A percentile compares a stretch with the other conserved stretches of the same genome.
Evolutionary conservation across 345 rosid species (phyloP).

Genomic region (Brassica cretica): DNA sequence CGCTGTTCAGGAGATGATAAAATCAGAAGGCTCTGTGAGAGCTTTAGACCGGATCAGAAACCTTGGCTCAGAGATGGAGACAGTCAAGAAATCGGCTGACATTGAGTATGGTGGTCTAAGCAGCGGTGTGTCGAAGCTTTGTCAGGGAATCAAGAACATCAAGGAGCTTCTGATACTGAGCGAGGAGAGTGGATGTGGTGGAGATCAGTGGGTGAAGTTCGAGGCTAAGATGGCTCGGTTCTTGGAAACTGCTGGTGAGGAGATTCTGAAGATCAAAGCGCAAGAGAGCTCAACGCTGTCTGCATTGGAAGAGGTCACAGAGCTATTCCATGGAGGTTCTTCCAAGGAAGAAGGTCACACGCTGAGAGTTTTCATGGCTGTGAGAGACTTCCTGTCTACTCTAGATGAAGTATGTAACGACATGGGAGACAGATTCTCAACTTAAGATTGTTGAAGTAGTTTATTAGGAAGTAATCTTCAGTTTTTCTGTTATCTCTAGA

Average conservation of each 20-base stretch:
- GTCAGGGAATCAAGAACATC: slow-evolving; percentile 50
- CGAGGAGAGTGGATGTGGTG: slow-evolving; percentile 29
- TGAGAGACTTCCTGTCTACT: slow-evolving; percentile 68
- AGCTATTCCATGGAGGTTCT: slow-evolving; percentile 85
- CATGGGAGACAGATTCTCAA: slow-evolving; percentile 46
- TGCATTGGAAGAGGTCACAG: slow-evolving; percentile 81
- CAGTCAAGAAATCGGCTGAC: slow-evolving; percentile 88
- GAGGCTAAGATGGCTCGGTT: slow-evolving; percentile 60
- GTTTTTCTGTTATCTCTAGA: neutral
- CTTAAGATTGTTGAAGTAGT: slow-evolving; percentile 16
- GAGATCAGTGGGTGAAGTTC: slow-evolving; percentile 55
- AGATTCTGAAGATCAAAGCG: slow-evolving; percentile 72
- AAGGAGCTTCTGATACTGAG: slow-evolving; percentile 43
- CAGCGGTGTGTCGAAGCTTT: slow-evolving; percentile 63
- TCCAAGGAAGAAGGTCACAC: slow-evolving; percentile 92
- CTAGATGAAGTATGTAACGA: slow-evolving; percentile 87
- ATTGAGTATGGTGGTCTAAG: slow-evolving; percentile 76
- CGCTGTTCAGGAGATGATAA: slow-evolving; percentile 85
- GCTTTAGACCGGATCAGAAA: slow-evolving; percentile 67
- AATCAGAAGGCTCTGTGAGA: slow-evolving; percentile 65
- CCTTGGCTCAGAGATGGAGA: slow-evolving; percentile 63
- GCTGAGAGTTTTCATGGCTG: slow-evolving; percentile 81
- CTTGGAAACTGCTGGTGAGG: slow-evolving; percentile 62
- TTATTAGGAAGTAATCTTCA: neutral
- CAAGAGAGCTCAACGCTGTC: slow-evolving; percentile 73